Percentiles rank a stretch among this genome's conserved stretches.
Conservation (phyloP, 2,329 filamentous ascomycete species). For the Phyllosticta paracitricarpa region DNA sequence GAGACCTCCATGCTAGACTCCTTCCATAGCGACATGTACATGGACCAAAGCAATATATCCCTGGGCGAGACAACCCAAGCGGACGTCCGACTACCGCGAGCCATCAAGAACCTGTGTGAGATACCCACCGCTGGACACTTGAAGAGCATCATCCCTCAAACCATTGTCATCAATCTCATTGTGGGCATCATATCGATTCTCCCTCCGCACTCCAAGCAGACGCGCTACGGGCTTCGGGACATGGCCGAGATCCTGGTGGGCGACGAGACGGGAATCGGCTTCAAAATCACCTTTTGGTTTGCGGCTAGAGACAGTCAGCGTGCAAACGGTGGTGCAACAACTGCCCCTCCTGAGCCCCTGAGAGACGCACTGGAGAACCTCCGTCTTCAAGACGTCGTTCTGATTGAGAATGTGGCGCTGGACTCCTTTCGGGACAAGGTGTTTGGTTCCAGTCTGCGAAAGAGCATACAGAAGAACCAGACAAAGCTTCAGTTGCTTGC, state of each 20-base stretch:
- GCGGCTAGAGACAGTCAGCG: conserved; percentile 18
- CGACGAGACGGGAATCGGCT: conserved; percentile 57
- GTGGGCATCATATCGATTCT: conserved; percentile 74
- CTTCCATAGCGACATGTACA: conserved; percentile 19
- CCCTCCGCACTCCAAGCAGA: conserved; percentile 49
- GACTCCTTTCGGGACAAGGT: conserved; percentile 66
- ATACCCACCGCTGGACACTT: conserved; percentile 61
- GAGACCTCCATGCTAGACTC: conserved; percentile 23
- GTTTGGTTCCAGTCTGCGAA: conserved; percentile 72
- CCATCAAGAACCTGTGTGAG: conserved; percentile 55
- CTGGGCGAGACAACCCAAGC: conserved; percentile 21
- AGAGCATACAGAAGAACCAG: conserved; percentile 56
- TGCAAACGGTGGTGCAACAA: neutral
- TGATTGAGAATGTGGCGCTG: conserved; percentile 71
- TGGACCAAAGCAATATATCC: conserved; percentile 7
- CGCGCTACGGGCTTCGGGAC: conserved; percentile 51
- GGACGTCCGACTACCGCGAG: conserved; percentile 27
- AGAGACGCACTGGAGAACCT: conserved; percentile 28
- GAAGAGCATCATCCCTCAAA: conserved; percentile 61
- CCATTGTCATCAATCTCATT: conserved; percentile 45
- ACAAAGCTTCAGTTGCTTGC: conserved; percentile 59
- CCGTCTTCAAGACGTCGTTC: conserved; percentile 63
- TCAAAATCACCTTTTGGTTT: conserved; percentile 81
- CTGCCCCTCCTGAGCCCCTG: neutral
- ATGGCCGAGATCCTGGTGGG: conserved; percentile 66